Conservation (phyloP, 2,329 filamentous ascomycete genomes). For the Scleromitrula shiraiana region DNA sequence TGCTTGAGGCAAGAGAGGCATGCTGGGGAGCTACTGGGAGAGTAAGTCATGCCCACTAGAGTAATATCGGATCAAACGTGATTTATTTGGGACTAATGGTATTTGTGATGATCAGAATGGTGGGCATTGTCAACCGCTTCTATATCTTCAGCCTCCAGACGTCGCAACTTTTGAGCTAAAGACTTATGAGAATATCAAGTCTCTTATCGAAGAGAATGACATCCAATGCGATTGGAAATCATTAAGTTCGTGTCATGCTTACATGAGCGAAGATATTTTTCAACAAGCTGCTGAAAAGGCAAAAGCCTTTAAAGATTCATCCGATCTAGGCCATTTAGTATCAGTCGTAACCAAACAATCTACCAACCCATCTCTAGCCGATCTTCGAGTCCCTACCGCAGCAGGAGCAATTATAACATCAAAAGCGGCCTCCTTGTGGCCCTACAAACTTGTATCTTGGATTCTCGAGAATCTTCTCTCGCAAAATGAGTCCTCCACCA, state of each 20-base stretch:
- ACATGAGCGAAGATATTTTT: slow-evolving; percentile 50
- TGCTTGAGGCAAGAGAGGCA: slow-evolving; percentile 71
- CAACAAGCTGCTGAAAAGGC: slow-evolving; percentile 43
- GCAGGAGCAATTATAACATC: slow-evolving; percentile 56
- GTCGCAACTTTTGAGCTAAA: slow-evolving; percentile 65
- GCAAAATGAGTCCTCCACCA: background rate
- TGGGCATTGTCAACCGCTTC: slow-evolving; percentile 66
- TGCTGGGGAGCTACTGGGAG: slow-evolving; percentile 80
- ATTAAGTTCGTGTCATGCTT: slow-evolving; percentile 55
- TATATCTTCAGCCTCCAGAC: slow-evolving; percentile 52
- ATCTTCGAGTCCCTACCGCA: slow-evolving; percentile 48
- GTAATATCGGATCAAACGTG: background rate
- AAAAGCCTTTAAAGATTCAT: slow-evolving; percentile 41
- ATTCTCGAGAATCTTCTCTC: slow-evolving; percentile 45
- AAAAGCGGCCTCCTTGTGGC: slow-evolving; percentile 65
- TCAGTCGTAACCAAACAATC: slow-evolving; percentile 29
- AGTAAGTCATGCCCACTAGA: slow-evolving; percentile 41
- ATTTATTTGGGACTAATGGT: background rate
- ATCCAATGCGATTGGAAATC: slow-evolving; percentile 65
- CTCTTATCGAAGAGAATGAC: slow-evolving; percentile 45
- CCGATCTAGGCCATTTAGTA: slow-evolving; percentile 44
- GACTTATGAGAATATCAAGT: slow-evolving; percentile 54
- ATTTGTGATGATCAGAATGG: slow-evolving; percentile 43
- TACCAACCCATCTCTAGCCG: slow-evolving; percentile 34
- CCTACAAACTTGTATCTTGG: slow-evolving; percentile 74